phyloP scores from a whole-genome alignment of 257 asterid species.

The Przewalskia tangutica region DNA sequence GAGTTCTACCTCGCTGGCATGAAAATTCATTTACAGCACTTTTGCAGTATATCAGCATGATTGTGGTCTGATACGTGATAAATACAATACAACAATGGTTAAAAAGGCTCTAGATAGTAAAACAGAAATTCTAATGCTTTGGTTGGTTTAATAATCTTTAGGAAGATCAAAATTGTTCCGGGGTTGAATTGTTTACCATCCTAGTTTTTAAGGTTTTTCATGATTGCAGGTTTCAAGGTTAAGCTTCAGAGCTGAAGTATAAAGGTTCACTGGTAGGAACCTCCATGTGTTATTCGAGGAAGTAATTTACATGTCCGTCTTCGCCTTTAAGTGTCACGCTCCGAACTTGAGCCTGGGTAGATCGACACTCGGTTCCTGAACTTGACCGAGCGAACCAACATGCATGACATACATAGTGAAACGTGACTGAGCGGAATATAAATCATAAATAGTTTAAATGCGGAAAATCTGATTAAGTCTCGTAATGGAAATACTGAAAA shows the following conservation, averaged over 20 bases:
- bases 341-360: no score
- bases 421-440: no score
- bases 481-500: no score
- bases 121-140: not conserved
- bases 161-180: not conserved
- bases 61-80: not conserved
- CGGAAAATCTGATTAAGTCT: no score
- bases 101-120: not conserved
- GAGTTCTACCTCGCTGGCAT: not conserved
- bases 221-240: not conserved
- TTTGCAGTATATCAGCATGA: not conserved
- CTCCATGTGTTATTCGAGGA: not conserved
- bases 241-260: not conserved
- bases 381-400: no score
- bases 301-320: not conserved
- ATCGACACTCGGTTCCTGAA: no score
- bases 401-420: no score
- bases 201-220: not conserved
- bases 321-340: not conserved
- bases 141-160: not conserved
- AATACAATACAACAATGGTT: not conserved
- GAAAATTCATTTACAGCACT: not conserved
- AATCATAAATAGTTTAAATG: no score
- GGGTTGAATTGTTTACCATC: not conserved
- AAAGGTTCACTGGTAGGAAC: not conserved